phyloP scores from a whole-genome alignment of 1,284 basidiomycete genomes.

The Sparassis latifolia region DNA sequence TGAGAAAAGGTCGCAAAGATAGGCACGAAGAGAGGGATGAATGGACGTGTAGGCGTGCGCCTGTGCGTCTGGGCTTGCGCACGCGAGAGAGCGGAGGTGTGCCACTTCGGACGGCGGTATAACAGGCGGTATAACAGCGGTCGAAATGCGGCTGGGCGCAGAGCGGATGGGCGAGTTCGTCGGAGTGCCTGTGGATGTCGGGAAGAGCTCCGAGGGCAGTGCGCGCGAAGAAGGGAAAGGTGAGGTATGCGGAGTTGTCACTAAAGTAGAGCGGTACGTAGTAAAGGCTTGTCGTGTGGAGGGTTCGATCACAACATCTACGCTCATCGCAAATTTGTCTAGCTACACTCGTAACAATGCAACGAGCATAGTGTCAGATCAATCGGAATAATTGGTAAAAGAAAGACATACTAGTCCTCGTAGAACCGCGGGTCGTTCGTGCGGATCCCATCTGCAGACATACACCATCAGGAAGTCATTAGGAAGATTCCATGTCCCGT shows the following conservation, averaged over 20 bases:
- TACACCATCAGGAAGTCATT: conserved; percentile 66
- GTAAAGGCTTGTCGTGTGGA: conserved; percentile 19
- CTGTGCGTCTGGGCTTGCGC: conserved; percentile 13
- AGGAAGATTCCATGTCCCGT: conserved; percentile 53
- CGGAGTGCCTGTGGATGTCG: conserved; percentile 15
- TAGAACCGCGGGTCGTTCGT: conserved; percentile 58
- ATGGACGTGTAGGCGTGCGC: conserved; percentile 32
- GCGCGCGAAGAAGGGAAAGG: conserved; percentile 31
- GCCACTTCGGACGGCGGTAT: conserved; percentile 35
- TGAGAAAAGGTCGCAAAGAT: conserved; percentile 65
- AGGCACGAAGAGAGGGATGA: conserved; percentile 48
- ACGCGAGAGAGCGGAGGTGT: conserved; percentile 27
- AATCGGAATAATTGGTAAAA: neutral
- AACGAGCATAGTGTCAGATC: neutral
- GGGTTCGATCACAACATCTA: conserved; percentile 34
- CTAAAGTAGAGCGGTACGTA: conserved; percentile 13
- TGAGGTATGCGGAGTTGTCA: conserved; percentile 17
- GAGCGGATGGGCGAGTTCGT: conserved; percentile 17
- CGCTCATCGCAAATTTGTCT: conserved; percentile 73
- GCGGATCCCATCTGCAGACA: conserved; percentile 56
- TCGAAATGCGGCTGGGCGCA: conserved; percentile 7
- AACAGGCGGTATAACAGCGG: conserved; percentile 14
- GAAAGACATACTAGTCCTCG: conserved; percentile 47
- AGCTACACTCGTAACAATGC: conserved; percentile 36
- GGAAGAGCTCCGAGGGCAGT: conserved; percentile 24